Base-by-base conservation (phyloP, 2,329 filamentous ascomycete genomes). In the Calonectria fujianensis region DNA sequence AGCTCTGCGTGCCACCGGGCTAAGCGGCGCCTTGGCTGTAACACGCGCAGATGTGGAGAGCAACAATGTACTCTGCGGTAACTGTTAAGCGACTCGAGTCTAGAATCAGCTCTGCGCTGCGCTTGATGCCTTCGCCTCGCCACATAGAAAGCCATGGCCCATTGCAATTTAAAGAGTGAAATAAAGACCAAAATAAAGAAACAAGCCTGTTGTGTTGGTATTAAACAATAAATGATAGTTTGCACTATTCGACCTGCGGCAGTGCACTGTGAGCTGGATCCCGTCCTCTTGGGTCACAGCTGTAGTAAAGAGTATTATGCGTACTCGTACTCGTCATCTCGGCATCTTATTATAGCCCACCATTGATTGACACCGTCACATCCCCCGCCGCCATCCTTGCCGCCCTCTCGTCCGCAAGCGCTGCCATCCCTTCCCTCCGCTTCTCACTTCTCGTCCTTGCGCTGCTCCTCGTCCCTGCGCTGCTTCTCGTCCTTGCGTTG, bases 401-500 rank as follows among this genome's bases (percentile, higher is more conserved):
- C 41, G 4, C 18, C 50, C 45, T 50, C 37, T 20, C 45, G n/a
- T 20, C 24, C n/a, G 24, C 39, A 48, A 48, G 45, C 9, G n/a
- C 9, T 27, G 31, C 31, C 41, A 50, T 29, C 59, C 57, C n/a
- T 66, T 39, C 61, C 14, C 27, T 3, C 11, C 32, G 13, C 35
- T 3, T 35, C 32, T n/a, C 35, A 61, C 31, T 39, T 61, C 35
- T 86, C 86, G 78, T 88, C 88, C 82, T 80, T 41, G 57, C 35
- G 87, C 5, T 41, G 39, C 18, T 27, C 27, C 24, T 86, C 86
- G 78, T 88, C 88, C 83, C 80, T 41, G 24, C 57, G 87, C 41
- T 82, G 89, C 76, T 83, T 87, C 45, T 86, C 86, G 78, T 88
- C 88, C 83, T 80, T 61, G 57, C 57, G 87, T 18, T 45, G 37